phyloP scores from a whole-genome alignment of 805 yeast species.

The Candida suzukii region DNA sequence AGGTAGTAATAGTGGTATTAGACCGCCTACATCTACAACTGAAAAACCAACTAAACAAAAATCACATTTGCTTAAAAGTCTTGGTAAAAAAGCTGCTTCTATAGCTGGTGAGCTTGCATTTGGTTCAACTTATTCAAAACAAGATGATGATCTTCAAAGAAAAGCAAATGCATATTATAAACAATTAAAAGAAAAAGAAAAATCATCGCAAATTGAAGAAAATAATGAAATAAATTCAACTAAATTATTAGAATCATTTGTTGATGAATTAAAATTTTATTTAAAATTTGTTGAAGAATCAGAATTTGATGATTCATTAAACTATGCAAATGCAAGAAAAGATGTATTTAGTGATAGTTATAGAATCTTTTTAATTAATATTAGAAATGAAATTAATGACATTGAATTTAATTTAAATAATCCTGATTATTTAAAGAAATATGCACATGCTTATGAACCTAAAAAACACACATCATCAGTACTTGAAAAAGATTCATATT shows the following conservation, averaged over 20 bases:
- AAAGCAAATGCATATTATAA: neutral
- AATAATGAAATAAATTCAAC: conserved; percentile 10
- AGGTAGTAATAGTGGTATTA: no score
- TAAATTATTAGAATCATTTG: conserved; percentile 12
- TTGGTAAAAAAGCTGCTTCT: conserved; percentile 21
- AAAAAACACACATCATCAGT: neutral
- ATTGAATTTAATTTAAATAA: conserved; percentile 5
- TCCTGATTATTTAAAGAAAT: neutral
- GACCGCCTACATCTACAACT: no score
- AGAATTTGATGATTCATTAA: conserved; percentile 23
- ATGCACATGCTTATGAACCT: neutral
- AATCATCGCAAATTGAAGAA: conserved; percentile 9
- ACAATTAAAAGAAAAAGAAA: conserved; percentile 1
- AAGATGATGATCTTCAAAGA: conserved; percentile 3
- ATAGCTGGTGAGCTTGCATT: conserved; percentile 26
- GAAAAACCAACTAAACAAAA: neutral
- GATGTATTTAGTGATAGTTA: conserved; percentile 25
- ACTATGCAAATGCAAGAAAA: conserved; percentile 23
- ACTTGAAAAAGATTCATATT: neutral
- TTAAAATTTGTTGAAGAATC: conserved; percentile 25
- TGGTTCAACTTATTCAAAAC: conserved; percentile 14
- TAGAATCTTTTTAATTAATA: conserved; percentile 11
- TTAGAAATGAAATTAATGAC: conserved; percentile 12
- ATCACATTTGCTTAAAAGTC: conserved; percentile 7
- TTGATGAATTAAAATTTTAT: conserved; percentile 24